Percentiles rank a stretch among this genome's conserved stretches.
Conservation (phyloP, 2,329 filamentous ascomycete genomes). For the Alternaria rosae region DNA sequence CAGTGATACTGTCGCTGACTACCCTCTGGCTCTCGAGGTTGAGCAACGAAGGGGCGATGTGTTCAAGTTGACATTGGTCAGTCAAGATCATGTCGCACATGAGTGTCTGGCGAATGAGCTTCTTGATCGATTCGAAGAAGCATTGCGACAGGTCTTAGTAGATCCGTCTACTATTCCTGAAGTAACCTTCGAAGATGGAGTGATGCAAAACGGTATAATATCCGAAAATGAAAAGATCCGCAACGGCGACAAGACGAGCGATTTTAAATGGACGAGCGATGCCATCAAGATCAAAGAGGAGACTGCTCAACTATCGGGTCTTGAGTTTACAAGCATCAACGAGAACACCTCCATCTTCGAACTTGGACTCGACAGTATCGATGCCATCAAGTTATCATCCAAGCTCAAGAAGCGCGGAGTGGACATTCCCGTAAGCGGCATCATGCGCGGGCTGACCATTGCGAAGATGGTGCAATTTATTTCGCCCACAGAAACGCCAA, state of each 20-base stretch:
- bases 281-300: slow-evolving; percentile 65
- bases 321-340: slow-evolving; percentile 60
- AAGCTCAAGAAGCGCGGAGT: slow-evolving; percentile 69
- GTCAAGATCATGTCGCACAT: slow-evolving; percentile 58
- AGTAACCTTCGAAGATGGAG: slow-evolving; percentile 1
- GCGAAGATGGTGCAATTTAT: slow-evolving; percentile 60
- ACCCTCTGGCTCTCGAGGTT: slow-evolving; percentile 79
- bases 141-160: slow-evolving; percentile 47
- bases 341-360: slow-evolving; percentile 75
- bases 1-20: slow-evolving; percentile 63
- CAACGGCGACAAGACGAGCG: neutral
- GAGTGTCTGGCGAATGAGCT: slow-evolving; percentile 48
- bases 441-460: slow-evolving; percentile 77
- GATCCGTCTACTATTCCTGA: slow-evolving; percentile 38
- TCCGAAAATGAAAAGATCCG: neutral
- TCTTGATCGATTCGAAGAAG: slow-evolving; percentile 53
- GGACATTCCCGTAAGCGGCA: slow-evolving; percentile 72
- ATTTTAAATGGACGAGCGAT: slow-evolving; percentile 66
- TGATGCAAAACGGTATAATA: neutral
- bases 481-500: slow-evolving; percentile 5
- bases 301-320: slow-evolving; percentile 68
- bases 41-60: slow-evolving; percentile 59
- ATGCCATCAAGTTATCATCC: slow-evolving; percentile 83
- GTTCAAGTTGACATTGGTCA: slow-evolving; percentile 67
- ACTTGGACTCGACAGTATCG: slow-evolving; percentile 89